These are phyloP conservation scores for Vitis cinerea DNA, from an alignment of 164 flowering plant species.

Conservation along the genomic window DNA sequence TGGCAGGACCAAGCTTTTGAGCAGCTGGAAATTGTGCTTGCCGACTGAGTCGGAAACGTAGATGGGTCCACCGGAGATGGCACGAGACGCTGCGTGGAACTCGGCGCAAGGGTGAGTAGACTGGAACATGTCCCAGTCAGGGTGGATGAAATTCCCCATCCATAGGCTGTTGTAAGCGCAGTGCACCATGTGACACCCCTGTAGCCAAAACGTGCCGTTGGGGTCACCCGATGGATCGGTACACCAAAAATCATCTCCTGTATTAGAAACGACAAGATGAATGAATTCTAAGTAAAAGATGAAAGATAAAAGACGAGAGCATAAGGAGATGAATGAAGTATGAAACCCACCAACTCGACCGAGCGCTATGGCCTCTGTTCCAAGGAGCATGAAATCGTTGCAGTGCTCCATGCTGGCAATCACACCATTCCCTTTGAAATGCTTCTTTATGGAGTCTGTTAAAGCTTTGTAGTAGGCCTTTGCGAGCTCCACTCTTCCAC, in stretches of 20 bases:
- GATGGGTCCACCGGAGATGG: constrained; percentile 86
- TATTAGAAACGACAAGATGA: not conserved
- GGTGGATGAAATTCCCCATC: constrained; percentile 91
- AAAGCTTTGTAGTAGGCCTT: constrained; percentile 76
- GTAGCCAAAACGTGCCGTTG: constrained; percentile 84
- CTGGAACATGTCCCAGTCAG: constrained; percentile 96
- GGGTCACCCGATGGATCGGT: constrained; percentile 76
- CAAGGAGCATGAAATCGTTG: constrained; percentile 89
- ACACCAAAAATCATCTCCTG: constrained; percentile 93
- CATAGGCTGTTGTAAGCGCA: constrained; percentile 90
- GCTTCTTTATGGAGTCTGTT: constrained; percentile 61
- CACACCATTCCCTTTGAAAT: constrained; percentile 81
- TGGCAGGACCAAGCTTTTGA: constrained; percentile 65
- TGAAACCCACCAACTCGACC: constrained; percentile 74
- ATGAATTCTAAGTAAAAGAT: not conserved
- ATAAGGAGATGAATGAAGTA: not conserved
- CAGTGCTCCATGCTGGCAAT: constrained; percentile 97
- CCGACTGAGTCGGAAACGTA: constrained; percentile 79
- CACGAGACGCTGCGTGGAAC: constrained; percentile 89
- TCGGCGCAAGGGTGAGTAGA: constrained; percentile 83
- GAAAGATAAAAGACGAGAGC: not conserved
- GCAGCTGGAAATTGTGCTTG: constrained; percentile 64
- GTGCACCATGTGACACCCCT: constrained; percentile 92
- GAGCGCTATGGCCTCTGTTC: constrained; percentile 69
- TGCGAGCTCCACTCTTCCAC: constrained; percentile 80